Evolutionary conservation across 2,329 filamentous ascomycete genomes (phyloP).

Genomic region (Sporothrix pseudoabietina): DNA sequence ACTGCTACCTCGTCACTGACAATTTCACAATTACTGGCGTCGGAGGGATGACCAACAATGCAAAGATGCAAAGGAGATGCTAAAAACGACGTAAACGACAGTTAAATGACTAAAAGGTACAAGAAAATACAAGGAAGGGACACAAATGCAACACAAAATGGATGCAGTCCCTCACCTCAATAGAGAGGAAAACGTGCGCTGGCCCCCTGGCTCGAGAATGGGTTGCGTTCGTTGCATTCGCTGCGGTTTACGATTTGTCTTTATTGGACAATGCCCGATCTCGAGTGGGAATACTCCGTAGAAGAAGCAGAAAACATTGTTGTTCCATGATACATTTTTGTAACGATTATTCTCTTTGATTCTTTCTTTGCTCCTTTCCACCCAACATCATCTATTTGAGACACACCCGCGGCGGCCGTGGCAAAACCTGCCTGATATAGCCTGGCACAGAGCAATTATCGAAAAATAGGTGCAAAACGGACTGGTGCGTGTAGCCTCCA

Average conservation of each 20-base stretch:
- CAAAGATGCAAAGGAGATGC: slow-evolving; percentile 11
- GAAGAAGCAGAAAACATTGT: neutral
- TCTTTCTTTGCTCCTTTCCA: neutral
- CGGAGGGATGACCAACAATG: slow-evolving; percentile 21
- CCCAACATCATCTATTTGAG: neutral
- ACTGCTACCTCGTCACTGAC: slow-evolving; percentile 5
- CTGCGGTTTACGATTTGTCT: slow-evolving; percentile 1
- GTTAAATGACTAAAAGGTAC: neutral
- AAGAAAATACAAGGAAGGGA: neutral
- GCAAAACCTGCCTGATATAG: slow-evolving; percentile 7
- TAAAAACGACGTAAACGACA: neutral
- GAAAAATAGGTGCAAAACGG: neutral
- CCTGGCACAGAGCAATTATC: neutral
- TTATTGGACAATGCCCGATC: neutral
- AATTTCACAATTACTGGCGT: slow-evolving; percentile 19
- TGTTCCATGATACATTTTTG: slow-evolving; percentile 11
- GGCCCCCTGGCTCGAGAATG: neutral
- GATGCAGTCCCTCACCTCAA: neutral
- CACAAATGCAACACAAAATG: neutral
- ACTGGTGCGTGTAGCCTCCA: neutral
- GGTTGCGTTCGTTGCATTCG: neutral
- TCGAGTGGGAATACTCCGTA: neutral
- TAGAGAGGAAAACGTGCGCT: neutral
- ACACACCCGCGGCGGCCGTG: neutral
- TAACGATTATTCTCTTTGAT: too few species aligned